Evolutionary conservation across 345 rosid genomes (phyloP).

Genomic region (Citrus trifoliata): DNA sequence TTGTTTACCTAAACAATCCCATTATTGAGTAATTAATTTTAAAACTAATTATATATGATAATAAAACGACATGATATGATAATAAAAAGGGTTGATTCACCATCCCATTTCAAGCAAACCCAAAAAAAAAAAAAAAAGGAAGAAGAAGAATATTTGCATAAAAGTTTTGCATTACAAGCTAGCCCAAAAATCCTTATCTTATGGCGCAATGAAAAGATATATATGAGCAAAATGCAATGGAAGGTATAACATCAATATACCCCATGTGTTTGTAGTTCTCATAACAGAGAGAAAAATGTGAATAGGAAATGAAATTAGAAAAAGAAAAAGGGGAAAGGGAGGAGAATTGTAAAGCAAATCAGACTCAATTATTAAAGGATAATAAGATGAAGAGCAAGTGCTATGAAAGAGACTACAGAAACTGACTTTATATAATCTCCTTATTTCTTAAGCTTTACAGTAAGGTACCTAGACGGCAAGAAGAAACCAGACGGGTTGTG

Average conservation of each 20-base stretch:
- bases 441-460: not conserved
- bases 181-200: not conserved
- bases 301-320: not conserved
- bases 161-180: slow-evolving; percentile 10
- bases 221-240: not conserved
- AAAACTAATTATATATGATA: no score
- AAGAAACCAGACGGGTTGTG: not conserved
- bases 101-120: no score
- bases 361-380: slow-evolving; percentile 19
- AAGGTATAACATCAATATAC: not conserved
- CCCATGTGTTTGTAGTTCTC: slow-evolving; percentile 10
- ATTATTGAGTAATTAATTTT: no score
- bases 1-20: no score
- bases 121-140: no score
- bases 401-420: slow-evolving; percentile 11
- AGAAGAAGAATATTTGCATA: not conserved
- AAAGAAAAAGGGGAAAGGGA: no score
- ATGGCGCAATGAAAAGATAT: not conserved
- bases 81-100: no score
- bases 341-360: slow-evolving; percentile 5
- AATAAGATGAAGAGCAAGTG: not conserved
- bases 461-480: not conserved
- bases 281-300: slow-evolving; percentile 1
- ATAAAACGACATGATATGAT: no score
- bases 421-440: not conserved